phyloP scores from a whole-genome alignment of 495 filamentous ascomycete genomes.

The Darksidea phi region DNA sequence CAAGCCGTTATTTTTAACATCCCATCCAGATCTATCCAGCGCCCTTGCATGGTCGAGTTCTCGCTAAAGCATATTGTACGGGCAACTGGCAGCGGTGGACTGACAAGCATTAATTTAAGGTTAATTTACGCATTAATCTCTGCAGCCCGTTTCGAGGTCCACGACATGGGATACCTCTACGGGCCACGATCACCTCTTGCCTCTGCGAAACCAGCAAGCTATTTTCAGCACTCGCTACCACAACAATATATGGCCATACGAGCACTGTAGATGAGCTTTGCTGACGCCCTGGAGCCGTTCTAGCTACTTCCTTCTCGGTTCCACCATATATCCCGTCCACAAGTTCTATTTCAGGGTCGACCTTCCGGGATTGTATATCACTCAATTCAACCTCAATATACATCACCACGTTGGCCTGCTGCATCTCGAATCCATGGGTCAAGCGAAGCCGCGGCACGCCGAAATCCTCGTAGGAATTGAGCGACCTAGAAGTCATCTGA shows the following conservation, averaged over 20 bases:
- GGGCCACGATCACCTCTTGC: slow-evolving; percentile 16
- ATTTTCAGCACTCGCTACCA: slow-evolving; percentile 37
- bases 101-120: slow-evolving; percentile 40
- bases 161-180: slow-evolving; percentile 25
- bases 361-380: slow-evolving; percentile 30
- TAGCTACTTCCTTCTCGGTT: slow-evolving; percentile 18
- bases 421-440: neutral
- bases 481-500: slow-evolving; percentile 23
- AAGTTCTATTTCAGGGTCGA: slow-evolving; percentile 35
- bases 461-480: slow-evolving; percentile 8
- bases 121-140: slow-evolving; percentile 40
- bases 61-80: slow-evolving; percentile 17
- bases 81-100: slow-evolving; percentile 9
- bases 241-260: slow-evolving; percentile 35
- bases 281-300: slow-evolving; percentile 8
- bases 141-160: slow-evolving; percentile 35
- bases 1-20: slow-evolving; percentile 31
- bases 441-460: slow-evolving; percentile 8
- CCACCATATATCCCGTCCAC: neutral
- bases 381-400: slow-evolving; percentile 29
- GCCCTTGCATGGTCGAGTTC: slow-evolving; percentile 34
- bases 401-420: slow-evolving; percentile 15
- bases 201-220: slow-evolving; percentile 9
- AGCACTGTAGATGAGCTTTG: slow-evolving; percentile 27
- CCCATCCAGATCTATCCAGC: slow-evolving; percentile 5